Evolutionary conservation across 169 alveolate genomes (phyloP), one percentile per base, ranked within the genome.

Genomic region (Sarcocystis neurona): DNA sequence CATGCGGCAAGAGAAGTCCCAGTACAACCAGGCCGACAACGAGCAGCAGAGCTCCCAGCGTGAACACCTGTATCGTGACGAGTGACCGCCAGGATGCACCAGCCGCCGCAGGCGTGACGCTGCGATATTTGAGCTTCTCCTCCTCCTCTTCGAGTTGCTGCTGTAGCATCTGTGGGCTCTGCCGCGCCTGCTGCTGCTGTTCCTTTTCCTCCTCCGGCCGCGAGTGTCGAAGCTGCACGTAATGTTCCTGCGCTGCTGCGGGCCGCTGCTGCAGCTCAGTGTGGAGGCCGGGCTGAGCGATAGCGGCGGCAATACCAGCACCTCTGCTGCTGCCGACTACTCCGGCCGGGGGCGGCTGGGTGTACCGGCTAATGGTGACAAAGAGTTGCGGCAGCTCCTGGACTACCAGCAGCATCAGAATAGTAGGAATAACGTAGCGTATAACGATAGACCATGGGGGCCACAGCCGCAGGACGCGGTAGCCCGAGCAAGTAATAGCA

Each of bases 121-220:
- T 20, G 63, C 15, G 79, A 56, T n/a, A 43, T 56, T n/a, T 41
- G 46, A 53, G 44, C 78, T 15, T 74, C 87, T 0, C 70, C 88
- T 41, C 58, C 88, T 37, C 66, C 88, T 41, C 34, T 46, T 39
- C 79, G 66, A 34, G 88, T 63, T 41, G 88, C 79, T 41, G 88
- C 79, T 41, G 88, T 46, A 39, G 79, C 70, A 6, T 63, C 70
- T 44, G 85, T 46, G 34, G 66, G 46, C 30, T 32, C 43, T 5
- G 37, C 37, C 48, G 43, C 79, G 10, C 30, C 43, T 32, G 79
- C 27, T 15, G 75, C 32, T 15, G 75, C 75, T 63, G 75, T 37
- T 27, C 12, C 32, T 63, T 8, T 27, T n/a, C n/a, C n/a, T n/a
- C n/a, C n/a, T n/a, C n/a, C n/a, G n/a, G n/a, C n/a, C n/a, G n/a